Evolutionary conservation across 2,329 filamentous ascomycete species (phyloP).

Genomic region (Myriosclerotinia duriaeana): DNA sequence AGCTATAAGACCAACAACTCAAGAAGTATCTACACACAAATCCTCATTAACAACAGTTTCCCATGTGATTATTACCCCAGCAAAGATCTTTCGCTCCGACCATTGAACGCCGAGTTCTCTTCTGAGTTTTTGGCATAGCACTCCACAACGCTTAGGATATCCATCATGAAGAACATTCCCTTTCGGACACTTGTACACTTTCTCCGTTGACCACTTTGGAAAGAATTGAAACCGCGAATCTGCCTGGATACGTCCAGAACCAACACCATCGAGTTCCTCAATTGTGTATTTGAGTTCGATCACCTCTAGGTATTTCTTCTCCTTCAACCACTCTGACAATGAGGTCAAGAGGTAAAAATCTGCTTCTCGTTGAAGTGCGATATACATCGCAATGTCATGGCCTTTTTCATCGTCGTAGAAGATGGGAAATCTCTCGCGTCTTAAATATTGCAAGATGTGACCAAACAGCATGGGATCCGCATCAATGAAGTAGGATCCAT

Average conservation of each 20-base stretch:
- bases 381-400: background rate
- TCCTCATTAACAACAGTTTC: background rate
- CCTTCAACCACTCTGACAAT: background rate
- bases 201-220: background rate
- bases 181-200: background rate
- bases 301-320: background rate
- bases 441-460: background rate
- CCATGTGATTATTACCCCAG: background rate
- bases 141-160: background rate
- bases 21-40: background rate
- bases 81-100: background rate
- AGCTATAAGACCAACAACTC: too few species aligned
- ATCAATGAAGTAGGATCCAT: background rate
- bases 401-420: background rate
- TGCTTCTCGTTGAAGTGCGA: background rate
- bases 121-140: background rate
- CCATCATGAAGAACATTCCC: background rate
- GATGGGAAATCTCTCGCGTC: background rate
- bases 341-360: background rate
- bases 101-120: background rate
- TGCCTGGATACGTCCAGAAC: background rate
- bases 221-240: background rate
- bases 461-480: background rate
- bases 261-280: background rate
- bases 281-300: background rate